These are phyloP conservation scores for Cladophialophora psammophila DNA, from an alignment of 2,329 filamentous ascomycete species.

Conservation along the genomic window DNA sequence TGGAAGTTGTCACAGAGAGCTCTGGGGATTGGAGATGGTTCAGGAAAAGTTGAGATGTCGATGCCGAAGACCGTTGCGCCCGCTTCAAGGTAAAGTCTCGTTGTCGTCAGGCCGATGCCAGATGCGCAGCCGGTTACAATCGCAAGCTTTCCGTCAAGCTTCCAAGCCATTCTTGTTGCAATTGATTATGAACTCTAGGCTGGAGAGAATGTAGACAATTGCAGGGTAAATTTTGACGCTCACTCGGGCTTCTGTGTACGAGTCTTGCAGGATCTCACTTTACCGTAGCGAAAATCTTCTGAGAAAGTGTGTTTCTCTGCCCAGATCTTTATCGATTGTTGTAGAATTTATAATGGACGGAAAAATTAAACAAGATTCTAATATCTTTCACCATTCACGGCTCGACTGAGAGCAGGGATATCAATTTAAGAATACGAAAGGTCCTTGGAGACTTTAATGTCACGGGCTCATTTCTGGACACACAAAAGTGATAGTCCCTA, in stretches of 20 bases:
- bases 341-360: no score
- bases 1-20: neutral
- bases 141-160: slow-evolving; percentile 4
- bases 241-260: neutral
- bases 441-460: no score
- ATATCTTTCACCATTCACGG: no score
- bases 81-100: neutral
- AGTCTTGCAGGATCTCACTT: neutral
- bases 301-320: no score
- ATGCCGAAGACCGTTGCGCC: slow-evolving; percentile 17
- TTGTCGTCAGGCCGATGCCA: slow-evolving; percentile 2
- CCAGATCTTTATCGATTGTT: no score
- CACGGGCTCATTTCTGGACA: no score
- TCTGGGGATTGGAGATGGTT: neutral
- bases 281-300: neutral
- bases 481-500: no score
- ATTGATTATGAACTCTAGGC: neutral
- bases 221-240: neutral
- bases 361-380: no score
- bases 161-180: slow-evolving; percentile 1
- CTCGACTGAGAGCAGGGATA: no score
- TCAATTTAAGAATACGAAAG: no score
- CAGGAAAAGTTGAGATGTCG: neutral
- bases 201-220: neutral
- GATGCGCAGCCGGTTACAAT: slow-evolving; percentile 8